These are phyloP conservation scores for Entomophthora muscae DNA, from an alignment of 371 early-diverging fungal genomes.

Conservation along the genomic window DNA sequence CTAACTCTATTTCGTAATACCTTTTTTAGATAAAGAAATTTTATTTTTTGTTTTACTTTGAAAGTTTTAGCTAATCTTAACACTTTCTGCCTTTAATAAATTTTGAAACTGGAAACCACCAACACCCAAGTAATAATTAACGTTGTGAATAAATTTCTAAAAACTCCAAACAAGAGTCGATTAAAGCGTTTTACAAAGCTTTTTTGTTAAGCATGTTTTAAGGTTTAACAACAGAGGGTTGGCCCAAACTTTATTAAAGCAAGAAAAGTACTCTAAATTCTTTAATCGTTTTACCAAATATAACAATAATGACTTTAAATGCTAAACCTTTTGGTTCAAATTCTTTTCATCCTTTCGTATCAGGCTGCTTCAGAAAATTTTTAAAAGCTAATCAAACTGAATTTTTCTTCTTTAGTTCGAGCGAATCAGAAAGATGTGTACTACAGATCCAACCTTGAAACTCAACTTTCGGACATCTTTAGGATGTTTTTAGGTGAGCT, in stretches of 20 bases:
- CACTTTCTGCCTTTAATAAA: too few relatives aligned
- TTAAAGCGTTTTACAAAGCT: too few relatives aligned
- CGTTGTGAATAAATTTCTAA: too few relatives aligned
- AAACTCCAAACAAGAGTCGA: too few relatives aligned
- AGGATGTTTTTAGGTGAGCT: neutral
- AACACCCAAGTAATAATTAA: too few relatives aligned
- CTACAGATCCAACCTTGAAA: neutral
- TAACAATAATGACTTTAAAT: neutral
- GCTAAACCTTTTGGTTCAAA: neutral
- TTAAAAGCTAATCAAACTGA: neutral
- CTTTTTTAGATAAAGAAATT: neutral
- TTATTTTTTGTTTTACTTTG: neutral
- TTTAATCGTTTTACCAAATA: neutral
- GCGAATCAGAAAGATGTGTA: neutral
- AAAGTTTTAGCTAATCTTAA: too few relatives aligned
- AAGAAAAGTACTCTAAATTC: neutral
- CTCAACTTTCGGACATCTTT: neutral
- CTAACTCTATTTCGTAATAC: neutral
- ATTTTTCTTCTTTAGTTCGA: neutral
- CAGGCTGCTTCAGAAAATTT: neutral
- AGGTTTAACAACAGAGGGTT: too few relatives aligned
- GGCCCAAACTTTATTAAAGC: too few relatives aligned
- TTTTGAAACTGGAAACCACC: too few relatives aligned
- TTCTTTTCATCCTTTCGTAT: neutral
- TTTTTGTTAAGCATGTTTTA: too few relatives aligned